phyloP scores from a whole-genome alignment of 228 moss, liverwort and hornwort species.

The Sphagnum magellanicum region DNA sequence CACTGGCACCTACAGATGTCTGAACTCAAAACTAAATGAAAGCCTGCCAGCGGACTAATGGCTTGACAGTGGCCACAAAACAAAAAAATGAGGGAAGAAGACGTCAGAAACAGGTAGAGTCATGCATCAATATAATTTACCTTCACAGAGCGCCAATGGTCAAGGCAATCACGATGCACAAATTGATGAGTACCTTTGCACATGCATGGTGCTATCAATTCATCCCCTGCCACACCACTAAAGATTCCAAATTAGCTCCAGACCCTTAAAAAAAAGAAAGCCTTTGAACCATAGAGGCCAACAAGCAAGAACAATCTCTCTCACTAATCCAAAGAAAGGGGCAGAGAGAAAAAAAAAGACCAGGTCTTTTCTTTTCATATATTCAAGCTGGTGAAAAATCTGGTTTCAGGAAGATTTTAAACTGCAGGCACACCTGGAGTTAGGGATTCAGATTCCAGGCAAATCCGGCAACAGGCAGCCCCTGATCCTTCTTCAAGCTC shows the following conservation, averaged over 20 bases:
- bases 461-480: slow-evolving; percentile 10
- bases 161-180: slow-evolving; percentile 34
- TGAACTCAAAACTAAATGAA: too few species aligned
- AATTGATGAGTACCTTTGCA: slow-evolving; percentile 43
- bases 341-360: too few species aligned
- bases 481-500: not conserved
- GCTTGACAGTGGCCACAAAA: too few species aligned
- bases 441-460: slow-evolving; percentile 8
- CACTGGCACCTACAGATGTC: too few species aligned
- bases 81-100: too few species aligned
- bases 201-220: slow-evolving; percentile 40
- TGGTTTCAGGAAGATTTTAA: not conserved
- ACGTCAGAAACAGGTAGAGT: not conserved
- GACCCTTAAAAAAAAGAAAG: too few species aligned
- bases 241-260: too few species aligned
- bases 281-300: not conserved
- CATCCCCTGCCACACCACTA: slow-evolving; percentile 18
- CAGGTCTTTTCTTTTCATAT: too few species aligned
- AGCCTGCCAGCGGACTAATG: too few species aligned
- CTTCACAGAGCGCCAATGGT: slow-evolving; percentile 48
- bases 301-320: too few species aligned
- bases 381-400: too few species aligned
- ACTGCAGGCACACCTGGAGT: not conserved
- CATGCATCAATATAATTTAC: not conserved
- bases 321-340: too few species aligned